Percentiles rank a stretch among this genome's conserved stretches.
phyloP scores from a whole-genome alignment of 1,284 basidiomycete species.

The Ustilago cynodontis region DNA sequence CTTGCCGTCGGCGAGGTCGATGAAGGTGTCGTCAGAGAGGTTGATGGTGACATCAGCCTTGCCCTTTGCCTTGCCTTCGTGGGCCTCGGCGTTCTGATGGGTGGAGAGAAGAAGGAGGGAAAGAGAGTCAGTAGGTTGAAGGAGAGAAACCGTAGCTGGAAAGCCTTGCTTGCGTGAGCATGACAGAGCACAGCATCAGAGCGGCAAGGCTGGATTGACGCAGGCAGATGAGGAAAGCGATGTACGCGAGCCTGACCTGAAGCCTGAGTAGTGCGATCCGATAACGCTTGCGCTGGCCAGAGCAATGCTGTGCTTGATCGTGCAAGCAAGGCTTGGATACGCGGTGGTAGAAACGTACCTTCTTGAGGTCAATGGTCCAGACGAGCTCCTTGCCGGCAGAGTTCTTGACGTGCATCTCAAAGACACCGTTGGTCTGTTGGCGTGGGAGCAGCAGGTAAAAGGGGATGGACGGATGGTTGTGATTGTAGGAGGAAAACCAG shows the following conservation, averaged over 20 bases:
- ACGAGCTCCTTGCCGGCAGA: constrained; percentile 78
- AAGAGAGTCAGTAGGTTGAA: constrained; percentile 6
- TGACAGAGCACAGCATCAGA: no score
- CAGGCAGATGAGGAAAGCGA: background rate
- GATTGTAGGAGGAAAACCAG: background rate
- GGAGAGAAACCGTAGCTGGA: background rate
- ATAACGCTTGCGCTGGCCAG: background rate
- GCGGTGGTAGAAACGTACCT: constrained; percentile 71
- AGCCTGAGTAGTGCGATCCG: no score
- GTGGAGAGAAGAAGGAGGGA: constrained; percentile 8
- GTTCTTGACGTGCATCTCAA: constrained; percentile 88
- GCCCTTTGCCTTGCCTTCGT: constrained; percentile 69
- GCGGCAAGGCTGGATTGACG: background rate
- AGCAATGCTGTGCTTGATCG: background rate
- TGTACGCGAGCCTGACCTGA: no score
- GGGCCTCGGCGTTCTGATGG: constrained; percentile 61
- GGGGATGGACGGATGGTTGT: background rate
- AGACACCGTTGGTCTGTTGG: constrained; percentile 87
- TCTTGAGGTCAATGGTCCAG: constrained; percentile 92
- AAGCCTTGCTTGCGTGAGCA: no score
- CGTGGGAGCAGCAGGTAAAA: background rate
- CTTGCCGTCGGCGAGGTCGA: constrained; percentile 69
- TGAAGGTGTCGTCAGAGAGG: constrained; percentile 67
- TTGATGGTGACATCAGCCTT: constrained; percentile 70
- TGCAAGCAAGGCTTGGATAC: background rate